Percentiles rank a stretch among this genome's conserved stretches.
phyloP scores from a whole-genome alignment of 2,329 filamentous ascomycete species.

The Plectosphaerella plurivora region DNA sequence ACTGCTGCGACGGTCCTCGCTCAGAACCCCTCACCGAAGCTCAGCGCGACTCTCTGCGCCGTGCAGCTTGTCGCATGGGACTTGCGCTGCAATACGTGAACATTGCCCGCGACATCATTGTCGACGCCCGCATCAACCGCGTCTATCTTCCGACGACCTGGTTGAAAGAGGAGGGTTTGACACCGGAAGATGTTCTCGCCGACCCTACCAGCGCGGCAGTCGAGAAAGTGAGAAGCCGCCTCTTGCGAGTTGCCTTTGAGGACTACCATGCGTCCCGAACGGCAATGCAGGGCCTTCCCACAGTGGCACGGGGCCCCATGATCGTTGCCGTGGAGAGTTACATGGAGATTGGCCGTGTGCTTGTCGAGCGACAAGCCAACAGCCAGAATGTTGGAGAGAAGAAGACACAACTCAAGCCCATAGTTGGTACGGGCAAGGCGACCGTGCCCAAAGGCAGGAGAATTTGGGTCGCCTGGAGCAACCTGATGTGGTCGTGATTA shows the following conservation, averaged over 20 bases:
- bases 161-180: conserved; percentile 54
- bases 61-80: conserved; percentile 62
- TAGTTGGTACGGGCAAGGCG: conserved; percentile 23
- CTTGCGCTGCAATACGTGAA: conserved; percentile 74
- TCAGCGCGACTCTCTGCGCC: conserved; percentile 36
- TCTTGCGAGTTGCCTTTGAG: conserved; percentile 57
- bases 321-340: conserved; percentile 70
- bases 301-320: conserved; percentile 57
- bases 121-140: conserved; percentile 60
- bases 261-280: conserved; percentile 51
- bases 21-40: conserved; percentile 20
- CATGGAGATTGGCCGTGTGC: conserved; percentile 68
- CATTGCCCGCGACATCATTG: conserved; percentile 67
- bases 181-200: conserved; percentile 48
- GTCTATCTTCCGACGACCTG: conserved; percentile 66
- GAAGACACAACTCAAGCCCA: conserved; percentile 1
- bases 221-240: conserved; percentile 42
- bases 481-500: conserved; percentile 26
- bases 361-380: conserved; percentile 30
- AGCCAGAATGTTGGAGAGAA: conserved; percentile 30
- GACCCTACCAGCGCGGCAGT: conserved; percentile 41
- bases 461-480: conserved; percentile 53
- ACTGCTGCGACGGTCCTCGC: conserved; percentile 30
- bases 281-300: conserved; percentile 58
- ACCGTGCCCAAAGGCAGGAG: conserved; percentile 41